Base-by-base conservation (phyloP, 1,284 basidiomycete genomes). In the Cutaneotrichosporon sp. region DNA sequence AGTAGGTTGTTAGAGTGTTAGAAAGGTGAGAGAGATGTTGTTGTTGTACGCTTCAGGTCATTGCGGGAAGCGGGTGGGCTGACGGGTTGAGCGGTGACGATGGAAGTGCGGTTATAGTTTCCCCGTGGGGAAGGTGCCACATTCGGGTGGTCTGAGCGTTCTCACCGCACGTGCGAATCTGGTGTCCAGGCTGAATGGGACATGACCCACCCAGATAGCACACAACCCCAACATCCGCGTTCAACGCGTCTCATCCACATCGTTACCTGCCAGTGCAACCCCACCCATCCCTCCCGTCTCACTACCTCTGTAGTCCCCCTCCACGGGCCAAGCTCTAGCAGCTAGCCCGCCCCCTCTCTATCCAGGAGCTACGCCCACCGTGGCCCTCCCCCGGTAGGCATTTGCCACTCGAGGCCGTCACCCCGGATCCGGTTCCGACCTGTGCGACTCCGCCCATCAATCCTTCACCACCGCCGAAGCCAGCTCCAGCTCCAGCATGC, bases 371-470 rank as follows among this genome's bases (percentile, higher is more conserved):
- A 42, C 38, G 16, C 38, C 18, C 38, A 42, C 38, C 38, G 38
- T 42, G 38, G 18, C 18, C 18, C n/a, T 4, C 4, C 29, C 4
- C 38, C 13, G 18, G n/a, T 42, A 16, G 47, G 47, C 27, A 55
- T 55, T 55, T 46, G 54, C 54, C 54, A 55, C 54, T 38, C 54
- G 33, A 38, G 27, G 4, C 42, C 42, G 16, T 27, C 38, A n/a
- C 53, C 13, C 31, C 11, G n/a, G 34, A 10, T 20, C 24, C 53
- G 25, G 22, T 18, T 47, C 45, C 45, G 45, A 24, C 4, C 45
- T 47, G 20, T 47, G n/a, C n/a, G n/a, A 22, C 11, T 24, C 45
- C 20, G 45, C n/a, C n/a, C n/a, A n/a, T n/a, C n/a, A n/a, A n/a
- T n/a, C n/a, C n/a, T n/a, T n/a, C n/a, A n/a, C n/a, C n/a, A n/a